Percentiles rank a stretch among this genome's conserved stretches.
phyloP scores from a whole-genome alignment of 108 stramenopile species.

The Nitzschia sp. region DNA sequence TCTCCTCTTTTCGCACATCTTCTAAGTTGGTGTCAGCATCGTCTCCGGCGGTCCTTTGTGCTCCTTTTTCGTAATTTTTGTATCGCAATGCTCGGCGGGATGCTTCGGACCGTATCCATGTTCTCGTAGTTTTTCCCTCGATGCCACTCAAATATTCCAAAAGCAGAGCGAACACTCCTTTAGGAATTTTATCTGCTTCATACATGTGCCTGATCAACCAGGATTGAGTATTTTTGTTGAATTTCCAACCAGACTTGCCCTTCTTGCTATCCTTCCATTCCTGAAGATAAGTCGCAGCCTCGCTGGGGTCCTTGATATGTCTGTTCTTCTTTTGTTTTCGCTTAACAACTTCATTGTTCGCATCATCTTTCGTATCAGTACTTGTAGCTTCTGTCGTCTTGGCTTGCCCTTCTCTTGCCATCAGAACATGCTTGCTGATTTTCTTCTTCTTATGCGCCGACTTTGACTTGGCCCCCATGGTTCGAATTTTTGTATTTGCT shows the following conservation, averaged over 20 bases:
- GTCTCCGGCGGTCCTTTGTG: not conserved
- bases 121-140: conserved; percentile 45
- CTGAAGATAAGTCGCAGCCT: conserved; percentile 62
- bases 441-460: conserved; percentile 46
- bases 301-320: conserved; percentile 55
- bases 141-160: conserved; percentile 65
- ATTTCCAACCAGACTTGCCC: conserved; percentile 71
- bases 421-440: conserved; percentile 75
- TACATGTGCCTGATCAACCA: conserved; percentile 92
- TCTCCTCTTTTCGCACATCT: not conserved
- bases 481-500: not conserved
- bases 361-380: not conserved
- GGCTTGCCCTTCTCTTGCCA: conserved; percentile 34
- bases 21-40: not conserved
- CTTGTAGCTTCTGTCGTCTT: not conserved
- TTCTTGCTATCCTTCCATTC: conserved; percentile 53
- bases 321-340: conserved; percentile 25
- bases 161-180: conserved; percentile 57
- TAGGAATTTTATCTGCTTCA: conserved; percentile 74
- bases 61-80: conserved; percentile 61
- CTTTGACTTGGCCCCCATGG: not conserved
- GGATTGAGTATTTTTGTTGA: conserved; percentile 94
- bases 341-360: not conserved
- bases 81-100: conserved; percentile 63
- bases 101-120: conserved; percentile 59